Conservation (phyloP, 371 early-diverging fungal genomes). For the Parasitella parasitica region DNA sequence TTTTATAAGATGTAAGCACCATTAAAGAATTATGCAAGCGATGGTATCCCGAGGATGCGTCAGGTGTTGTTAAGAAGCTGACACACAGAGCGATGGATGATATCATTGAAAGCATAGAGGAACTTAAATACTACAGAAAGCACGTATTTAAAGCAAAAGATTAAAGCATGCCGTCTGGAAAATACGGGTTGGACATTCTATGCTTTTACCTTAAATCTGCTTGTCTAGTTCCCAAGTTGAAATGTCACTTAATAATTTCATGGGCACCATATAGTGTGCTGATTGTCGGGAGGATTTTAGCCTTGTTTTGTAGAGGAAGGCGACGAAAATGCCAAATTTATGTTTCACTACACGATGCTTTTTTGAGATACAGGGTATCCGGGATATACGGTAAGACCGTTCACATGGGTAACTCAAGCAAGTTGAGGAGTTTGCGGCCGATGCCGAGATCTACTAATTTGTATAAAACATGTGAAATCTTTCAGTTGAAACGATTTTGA, state of each 20-base stretch:
- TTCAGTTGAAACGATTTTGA: background rate
- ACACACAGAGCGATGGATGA: conserved; percentile 87
- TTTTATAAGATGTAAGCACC: conserved; percentile 82
- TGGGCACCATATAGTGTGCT: background rate
- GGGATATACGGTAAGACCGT: background rate
- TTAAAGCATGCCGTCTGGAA: conserved; percentile 13
- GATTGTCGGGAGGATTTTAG: background rate
- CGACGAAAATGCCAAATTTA: background rate
- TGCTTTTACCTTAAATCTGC: background rate
- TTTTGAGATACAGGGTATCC: background rate
- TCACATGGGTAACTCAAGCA: background rate
- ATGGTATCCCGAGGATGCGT: conserved; percentile 63
- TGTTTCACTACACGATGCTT: background rate
- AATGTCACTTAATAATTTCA: background rate
- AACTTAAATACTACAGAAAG: conserved; percentile 74
- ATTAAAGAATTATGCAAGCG: conserved; percentile 84
- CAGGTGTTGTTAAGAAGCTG: conserved; percentile 57
- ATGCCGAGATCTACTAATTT: background rate
- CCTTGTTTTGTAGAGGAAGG: background rate
- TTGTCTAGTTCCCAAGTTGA: background rate
- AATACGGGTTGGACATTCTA: background rate
- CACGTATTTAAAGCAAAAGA: conserved; percentile 62
- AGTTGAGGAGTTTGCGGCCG: background rate
- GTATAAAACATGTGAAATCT: background rate
- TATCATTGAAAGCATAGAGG: conserved; percentile 87